Evolutionary conservation across 768 basidiomycete species (phyloP), one percentile per base, ranked within the genome.

Genomic region (Amanita subjunquillea): DNA sequence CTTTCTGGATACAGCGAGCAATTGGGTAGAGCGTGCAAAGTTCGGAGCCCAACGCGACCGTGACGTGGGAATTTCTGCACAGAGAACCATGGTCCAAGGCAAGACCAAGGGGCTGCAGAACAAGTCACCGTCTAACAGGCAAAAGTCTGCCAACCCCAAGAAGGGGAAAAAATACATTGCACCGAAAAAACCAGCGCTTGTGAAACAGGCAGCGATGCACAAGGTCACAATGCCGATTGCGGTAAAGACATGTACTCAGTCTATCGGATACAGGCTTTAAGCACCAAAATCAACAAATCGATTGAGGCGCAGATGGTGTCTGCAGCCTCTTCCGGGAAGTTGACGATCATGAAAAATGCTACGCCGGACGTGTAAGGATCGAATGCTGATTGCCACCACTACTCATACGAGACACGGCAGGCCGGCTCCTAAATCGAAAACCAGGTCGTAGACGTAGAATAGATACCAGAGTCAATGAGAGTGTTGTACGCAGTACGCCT

Each of bases 241-340:
- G 5, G 37, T 23, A 50, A n/a, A 3, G 25, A 23, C 57, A n/a
- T 22, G n/a, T 32, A 49, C 38, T 45, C 29, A 29, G 41, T 20
- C 20, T 43, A 42, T 36, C 20, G 12, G 25, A 15, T 29, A 15
- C 62, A 95, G 92, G 73, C 80, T 61, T 75, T 96, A 57, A 86
- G 86, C 54, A 86, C 91, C 48, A 93, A 92, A 70, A 93, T 96
- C 63, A 91, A 88, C 65, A 83, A 81, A 65, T 89, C 87, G 20
- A 93, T 97, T 60, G 93, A 97, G 65, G 76, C 78, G 51, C 92
- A 94, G 67, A 91, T 93, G 82, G 87, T 91, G 10, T 72, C 81
- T 46, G 91, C 91, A 6, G 93, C 93, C 3, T 91, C 89, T 4
- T 74, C 83, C 40, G 93, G 93, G 37, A 91, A 90, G 65, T 74